phyloP scores from a whole-genome alignment of 306 rosid genomes.

The Astragalus membranaceus region DNA sequence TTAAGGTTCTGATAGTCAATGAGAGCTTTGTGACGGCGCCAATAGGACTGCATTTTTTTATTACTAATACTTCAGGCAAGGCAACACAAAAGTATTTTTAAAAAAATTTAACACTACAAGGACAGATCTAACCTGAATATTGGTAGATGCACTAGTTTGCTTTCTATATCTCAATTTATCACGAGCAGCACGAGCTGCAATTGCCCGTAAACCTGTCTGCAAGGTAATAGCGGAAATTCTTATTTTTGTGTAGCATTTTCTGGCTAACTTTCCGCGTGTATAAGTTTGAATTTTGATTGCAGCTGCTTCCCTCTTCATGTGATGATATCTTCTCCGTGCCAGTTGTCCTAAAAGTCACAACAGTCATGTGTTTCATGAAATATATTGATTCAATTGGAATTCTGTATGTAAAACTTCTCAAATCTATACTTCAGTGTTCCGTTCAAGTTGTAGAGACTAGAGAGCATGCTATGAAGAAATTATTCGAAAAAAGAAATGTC shows the following conservation, averaged over 20 bases:
- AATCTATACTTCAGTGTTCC: slow-evolving; percentile 2
- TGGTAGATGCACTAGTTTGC: slow-evolving; percentile 33
- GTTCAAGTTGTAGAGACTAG: not conserved
- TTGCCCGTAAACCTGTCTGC: slow-evolving; percentile 56
- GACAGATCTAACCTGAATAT: slow-evolving; percentile 53
- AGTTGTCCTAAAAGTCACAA: slow-evolving; percentile 53
- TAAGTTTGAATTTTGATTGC: slow-evolving; percentile 60
- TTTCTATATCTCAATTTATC: slow-evolving; percentile 39
- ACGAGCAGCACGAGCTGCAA: slow-evolving; percentile 46
- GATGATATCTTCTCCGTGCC: slow-evolving; percentile 46
- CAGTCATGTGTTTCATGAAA: slow-evolving; percentile 10
- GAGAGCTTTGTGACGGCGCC: slow-evolving; percentile 42
- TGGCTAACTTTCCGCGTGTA: slow-evolving; percentile 43
- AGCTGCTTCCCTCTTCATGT: slow-evolving; percentile 45
- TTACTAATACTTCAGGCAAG: slow-evolving; percentile 17
- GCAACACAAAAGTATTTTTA: slow-evolving; percentile 1
- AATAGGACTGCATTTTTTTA: slow-evolving; percentile 38
- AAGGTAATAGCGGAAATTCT: slow-evolving; percentile 38
- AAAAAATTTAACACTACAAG: not conserved
- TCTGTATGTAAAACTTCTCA: slow-evolving; percentile 4
- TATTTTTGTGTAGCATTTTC: slow-evolving; percentile 36
- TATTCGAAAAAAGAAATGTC: not conserved
- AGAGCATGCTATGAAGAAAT: not conserved
- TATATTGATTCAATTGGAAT: slow-evolving; percentile 4
- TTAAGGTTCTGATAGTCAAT: slow-evolving; percentile 35